These are phyloP conservation scores for Rhodotorula mucilaginosa DNA, from an alignment of 1,284 basidiomycete species.

Conservation along the genomic window DNA sequence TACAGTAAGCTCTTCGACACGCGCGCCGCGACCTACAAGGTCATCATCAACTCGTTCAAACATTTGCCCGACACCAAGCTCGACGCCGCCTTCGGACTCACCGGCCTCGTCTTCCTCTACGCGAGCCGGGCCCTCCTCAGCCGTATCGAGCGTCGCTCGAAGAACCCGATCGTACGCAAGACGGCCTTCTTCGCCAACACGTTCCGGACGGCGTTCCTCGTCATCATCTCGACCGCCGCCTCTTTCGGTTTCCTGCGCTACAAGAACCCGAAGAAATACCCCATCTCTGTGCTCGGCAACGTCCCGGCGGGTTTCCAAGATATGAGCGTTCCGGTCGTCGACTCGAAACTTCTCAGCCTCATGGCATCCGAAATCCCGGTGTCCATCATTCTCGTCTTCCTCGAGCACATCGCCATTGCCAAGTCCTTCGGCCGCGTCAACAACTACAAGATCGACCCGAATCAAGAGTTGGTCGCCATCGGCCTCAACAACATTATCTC, in stretches of 20 bases:
- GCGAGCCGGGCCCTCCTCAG: conserved; percentile 66
- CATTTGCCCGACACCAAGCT: conserved; percentile 66
- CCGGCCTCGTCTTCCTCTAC: conserved; percentile 73
- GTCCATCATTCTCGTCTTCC: conserved; percentile 86
- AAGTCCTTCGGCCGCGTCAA: conserved; percentile 92
- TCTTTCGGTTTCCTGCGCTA: conserved; percentile 76
- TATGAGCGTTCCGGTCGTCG: conserved; percentile 68
- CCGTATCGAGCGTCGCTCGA: conserved; percentile 39
- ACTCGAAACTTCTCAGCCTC: conserved; percentile 59
- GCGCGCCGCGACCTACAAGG: conserved; percentile 75
- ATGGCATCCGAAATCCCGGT: conserved; percentile 79
- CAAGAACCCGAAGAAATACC: conserved; percentile 62
- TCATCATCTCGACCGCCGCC: conserved; percentile 78
- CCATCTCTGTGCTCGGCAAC: conserved; percentile 77
- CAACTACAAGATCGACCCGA: conserved; percentile 95
- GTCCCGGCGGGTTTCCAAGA: conserved; percentile 63
- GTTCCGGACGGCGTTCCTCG: conserved; percentile 80
- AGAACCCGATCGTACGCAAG: conserved; percentile 54
- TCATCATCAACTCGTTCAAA: conserved; percentile 90
- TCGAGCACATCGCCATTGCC: conserved; percentile 91
- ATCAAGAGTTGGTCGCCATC: conserved; percentile 95
- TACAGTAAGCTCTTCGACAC: conserved; percentile 72
- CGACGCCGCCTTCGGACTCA: conserved; percentile 87
- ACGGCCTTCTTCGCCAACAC: conserved; percentile 82
- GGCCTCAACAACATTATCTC: conserved; percentile 68